These are phyloP conservation scores for Pseudogymnoascus sp. DNA, from an alignment of 2,329 filamentous ascomycete species.

Conservation along the genomic window DNA sequence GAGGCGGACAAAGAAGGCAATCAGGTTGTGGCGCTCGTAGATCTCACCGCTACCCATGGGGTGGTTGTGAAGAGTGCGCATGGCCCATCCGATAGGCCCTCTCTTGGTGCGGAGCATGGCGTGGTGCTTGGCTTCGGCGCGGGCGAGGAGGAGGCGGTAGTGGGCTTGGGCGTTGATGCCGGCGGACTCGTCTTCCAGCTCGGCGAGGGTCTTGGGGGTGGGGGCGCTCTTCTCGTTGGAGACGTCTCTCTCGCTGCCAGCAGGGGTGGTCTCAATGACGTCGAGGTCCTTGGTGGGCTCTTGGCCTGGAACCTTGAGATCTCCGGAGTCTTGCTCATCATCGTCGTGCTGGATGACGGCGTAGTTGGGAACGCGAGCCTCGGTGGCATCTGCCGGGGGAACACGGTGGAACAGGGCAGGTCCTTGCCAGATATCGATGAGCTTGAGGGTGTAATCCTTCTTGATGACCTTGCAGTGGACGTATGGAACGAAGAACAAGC, in stretches of 20 bases:
- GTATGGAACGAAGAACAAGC: constrained; percentile 66
- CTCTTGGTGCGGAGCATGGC: constrained; percentile 51
- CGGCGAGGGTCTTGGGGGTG: constrained; percentile 34
- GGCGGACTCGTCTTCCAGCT: background rate
- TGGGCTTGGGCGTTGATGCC: constrained; percentile 34
- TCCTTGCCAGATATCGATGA: constrained; percentile 53
- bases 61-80: constrained; percentile 68
- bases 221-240: constrained; percentile 37
- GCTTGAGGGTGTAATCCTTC: constrained; percentile 55
- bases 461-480: constrained; percentile 59
- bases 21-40: constrained; percentile 65
- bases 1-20: constrained; percentile 52
- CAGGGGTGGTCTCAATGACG: constrained; percentile 24
- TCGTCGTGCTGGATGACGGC: constrained; percentile 62
- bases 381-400: constrained; percentile 41
- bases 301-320: constrained; percentile 25
- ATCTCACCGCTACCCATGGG: constrained; percentile 63
- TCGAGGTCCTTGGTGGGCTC: constrained; percentile 26
- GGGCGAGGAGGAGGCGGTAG: constrained; percentile 54
- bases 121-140: constrained; percentile 50
- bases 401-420: constrained; percentile 56
- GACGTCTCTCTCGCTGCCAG: constrained; percentile 16
- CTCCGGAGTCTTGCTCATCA: constrained; percentile 36
- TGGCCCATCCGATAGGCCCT: constrained; percentile 73
- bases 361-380: constrained; percentile 61